Base-by-base conservation (phyloP, 208 protist genomes). In the Acanthamoeba sp. region DNA sequence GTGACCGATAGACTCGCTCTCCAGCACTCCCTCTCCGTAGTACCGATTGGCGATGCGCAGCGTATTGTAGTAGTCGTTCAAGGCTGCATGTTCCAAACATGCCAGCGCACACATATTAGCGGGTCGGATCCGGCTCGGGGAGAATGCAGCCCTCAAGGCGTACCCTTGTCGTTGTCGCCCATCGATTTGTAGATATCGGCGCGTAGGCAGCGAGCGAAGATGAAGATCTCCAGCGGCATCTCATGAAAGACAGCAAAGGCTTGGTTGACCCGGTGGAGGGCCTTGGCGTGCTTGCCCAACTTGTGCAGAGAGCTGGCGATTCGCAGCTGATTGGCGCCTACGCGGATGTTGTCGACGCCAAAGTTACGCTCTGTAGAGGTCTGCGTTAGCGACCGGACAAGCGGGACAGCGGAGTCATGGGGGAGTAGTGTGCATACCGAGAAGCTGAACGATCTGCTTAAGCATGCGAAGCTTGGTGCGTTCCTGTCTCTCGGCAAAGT, bases 61-160 rank as follows among this genome's bases (percentile, higher is more conserved):
- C 38, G 82, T 40, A 10, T 89, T 89, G 82, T 89, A 89, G 82
- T 89, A 89, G 29, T 89, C 82, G 10, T 64, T 59, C 18, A n/a
- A 34, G 6, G 82, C 82, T 89, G 38, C 20, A 32, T 12, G 34
- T 10, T 1, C 14, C 55, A 45, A 32, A 34, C 29, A 57, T 16
- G 4, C 22, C 9, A 22, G 78, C 24, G 27, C n/a, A n/a, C n/a
- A n/a, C n/a, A n/a, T n/a, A n/a, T n/a, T n/a, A 80, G 69, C 18
- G 22, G 14, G 52, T 59, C 4, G 27, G 20, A 22, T 20, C 52
- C 4, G 0, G 1, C 52, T 2, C 52, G 52, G 55, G 55, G 1
- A 52, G 48, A 14, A 20, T 9, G 10, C 48, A 9, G 48, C 48
- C 48, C 18, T 16, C 48, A 1, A 59, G 59, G 59, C 59, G 24